Evolutionary conservation across 257 asterid species (phyloP).

Genomic region (Capsicum chinense): DNA sequence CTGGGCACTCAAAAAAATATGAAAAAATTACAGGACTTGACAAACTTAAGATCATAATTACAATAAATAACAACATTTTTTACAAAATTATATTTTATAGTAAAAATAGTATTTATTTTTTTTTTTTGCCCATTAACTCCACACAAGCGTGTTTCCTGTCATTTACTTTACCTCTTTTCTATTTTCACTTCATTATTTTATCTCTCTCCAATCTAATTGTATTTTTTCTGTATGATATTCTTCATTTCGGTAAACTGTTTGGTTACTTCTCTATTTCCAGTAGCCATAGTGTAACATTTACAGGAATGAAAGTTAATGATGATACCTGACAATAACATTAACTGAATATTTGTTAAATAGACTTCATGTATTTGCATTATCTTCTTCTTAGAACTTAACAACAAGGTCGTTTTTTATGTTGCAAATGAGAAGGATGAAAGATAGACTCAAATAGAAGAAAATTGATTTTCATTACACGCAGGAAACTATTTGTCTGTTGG

Average conservation of each 20-base stretch:
- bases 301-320: background rate
- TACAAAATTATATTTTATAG: too few relatives aligned
- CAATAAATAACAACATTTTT: too few relatives aligned
- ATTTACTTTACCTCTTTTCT: too few relatives aligned
- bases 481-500: conserved; percentile 62
- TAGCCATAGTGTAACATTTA: background rate
- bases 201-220: too few relatives aligned
- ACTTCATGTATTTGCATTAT: background rate
- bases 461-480: conserved; percentile 62
- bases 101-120: too few relatives aligned
- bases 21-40: too few relatives aligned
- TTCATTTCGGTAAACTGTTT: background rate
- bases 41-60: too few relatives aligned
- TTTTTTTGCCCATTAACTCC: too few relatives aligned
- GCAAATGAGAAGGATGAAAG: conserved; percentile 80
- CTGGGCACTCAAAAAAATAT: too few relatives aligned
- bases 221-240: background rate
- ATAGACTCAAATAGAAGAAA: conserved; percentile 78
- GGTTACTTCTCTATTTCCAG: background rate
- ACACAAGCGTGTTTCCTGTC: too few relatives aligned
- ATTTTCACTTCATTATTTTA: too few relatives aligned
- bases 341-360: background rate
- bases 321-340: background rate
- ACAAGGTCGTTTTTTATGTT: conserved; percentile 14
- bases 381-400: conserved; percentile 7